These are phyloP conservation scores for Knufia fluminis DNA, from an alignment of 2,329 filamentous ascomycete species.

Conservation along the genomic window DNA sequence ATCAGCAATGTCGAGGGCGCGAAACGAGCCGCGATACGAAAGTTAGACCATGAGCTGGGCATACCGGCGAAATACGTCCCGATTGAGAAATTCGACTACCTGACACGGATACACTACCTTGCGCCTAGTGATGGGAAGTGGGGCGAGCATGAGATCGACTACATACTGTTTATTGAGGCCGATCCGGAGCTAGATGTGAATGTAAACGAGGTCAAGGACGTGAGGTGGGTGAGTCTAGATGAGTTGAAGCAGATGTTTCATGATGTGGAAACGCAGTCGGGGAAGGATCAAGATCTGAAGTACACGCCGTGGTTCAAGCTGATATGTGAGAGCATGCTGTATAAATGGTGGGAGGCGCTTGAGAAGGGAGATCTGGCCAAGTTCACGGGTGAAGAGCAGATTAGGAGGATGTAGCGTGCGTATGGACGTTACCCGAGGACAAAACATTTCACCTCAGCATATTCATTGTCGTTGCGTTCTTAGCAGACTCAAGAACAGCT, in stretches of 20 bases:
- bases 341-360: conserved; percentile 91
- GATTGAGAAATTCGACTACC: conserved; percentile 80
- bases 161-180: conserved; percentile 96
- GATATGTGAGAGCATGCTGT: conserved; percentile 95
- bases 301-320: conserved; percentile 99
- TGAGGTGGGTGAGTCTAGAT: conserved; percentile 71
- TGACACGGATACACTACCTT: conserved; percentile 97
- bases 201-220: conserved; percentile 79
- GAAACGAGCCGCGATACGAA: conserved; percentile 84
- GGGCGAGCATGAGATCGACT: conserved; percentile 99
- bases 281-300: conserved; percentile 67
- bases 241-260: conserved; percentile 78
- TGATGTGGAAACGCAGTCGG: conserved; percentile 57
- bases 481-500: too few species aligned
- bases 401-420: conserved; percentile 66
- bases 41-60: conserved; percentile 88
- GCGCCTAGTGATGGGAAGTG: conserved; percentile 84
- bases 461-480: too few species aligned
- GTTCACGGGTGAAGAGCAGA: conserved; percentile 76
- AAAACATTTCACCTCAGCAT: too few species aligned
- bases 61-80: conserved; percentile 85
- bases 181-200: conserved; percentile 79
- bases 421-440: too few species aligned
- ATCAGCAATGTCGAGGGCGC: conserved; percentile 73
- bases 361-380: conserved; percentile 65